Evolutionary conservation across 2,329 filamentous ascomycete species (phyloP).

Genomic region (Fusarium sublunatum): DNA sequence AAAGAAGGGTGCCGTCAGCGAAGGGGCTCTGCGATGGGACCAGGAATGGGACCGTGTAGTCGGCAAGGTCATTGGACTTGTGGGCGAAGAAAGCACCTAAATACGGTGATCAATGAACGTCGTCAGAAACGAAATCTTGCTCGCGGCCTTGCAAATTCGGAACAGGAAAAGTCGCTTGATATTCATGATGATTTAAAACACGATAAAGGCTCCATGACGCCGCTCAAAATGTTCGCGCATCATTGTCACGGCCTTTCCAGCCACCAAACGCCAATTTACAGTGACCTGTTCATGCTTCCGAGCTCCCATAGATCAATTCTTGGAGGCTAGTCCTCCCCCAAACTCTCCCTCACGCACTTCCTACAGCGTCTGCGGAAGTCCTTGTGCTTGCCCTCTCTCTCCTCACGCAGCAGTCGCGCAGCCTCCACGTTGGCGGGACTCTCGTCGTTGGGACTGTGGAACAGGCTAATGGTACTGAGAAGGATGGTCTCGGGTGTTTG

Average conservation of each 20-base stretch:
- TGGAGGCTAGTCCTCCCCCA: slow-evolving; percentile 72
- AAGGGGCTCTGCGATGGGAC: slow-evolving; percentile 85
- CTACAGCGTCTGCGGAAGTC: slow-evolving; percentile 85
- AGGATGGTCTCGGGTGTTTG: slow-evolving; percentile 96
- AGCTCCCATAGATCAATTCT: neutral
- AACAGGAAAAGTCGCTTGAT: slow-evolving; percentile 12
- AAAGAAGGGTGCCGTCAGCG: slow-evolving; percentile 75
- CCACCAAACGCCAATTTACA: slow-evolving; percentile 26
- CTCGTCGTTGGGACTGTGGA: slow-evolving; percentile 94
- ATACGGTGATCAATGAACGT: neutral
- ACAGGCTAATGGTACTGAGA: slow-evolving; percentile 89
- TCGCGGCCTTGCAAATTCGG: slow-evolving; percentile 1
- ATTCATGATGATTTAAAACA: slow-evolving; percentile 31
- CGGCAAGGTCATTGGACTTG: slow-evolving; percentile 73
- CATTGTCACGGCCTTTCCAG: slow-evolving; percentile 11
- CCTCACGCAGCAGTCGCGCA: slow-evolving; percentile 86
- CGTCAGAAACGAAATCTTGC: neutral
- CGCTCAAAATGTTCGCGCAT: slow-evolving; percentile 32
- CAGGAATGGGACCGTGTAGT: slow-evolving; percentile 92
- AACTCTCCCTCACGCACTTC: slow-evolving; percentile 81
- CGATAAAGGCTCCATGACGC: slow-evolving; percentile 35
- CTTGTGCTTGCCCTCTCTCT: slow-evolving; percentile 67
- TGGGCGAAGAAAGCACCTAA: slow-evolving; percentile 33
- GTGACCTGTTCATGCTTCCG: slow-evolving; percentile 8
- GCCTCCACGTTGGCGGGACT: slow-evolving; percentile 96